A percentile compares a stretch with the other conserved stretches of the same genome.
phyloP scores from a whole-genome alignment of 2,329 filamentous ascomycete genomes.

The Monosporascus sp. region DNA sequence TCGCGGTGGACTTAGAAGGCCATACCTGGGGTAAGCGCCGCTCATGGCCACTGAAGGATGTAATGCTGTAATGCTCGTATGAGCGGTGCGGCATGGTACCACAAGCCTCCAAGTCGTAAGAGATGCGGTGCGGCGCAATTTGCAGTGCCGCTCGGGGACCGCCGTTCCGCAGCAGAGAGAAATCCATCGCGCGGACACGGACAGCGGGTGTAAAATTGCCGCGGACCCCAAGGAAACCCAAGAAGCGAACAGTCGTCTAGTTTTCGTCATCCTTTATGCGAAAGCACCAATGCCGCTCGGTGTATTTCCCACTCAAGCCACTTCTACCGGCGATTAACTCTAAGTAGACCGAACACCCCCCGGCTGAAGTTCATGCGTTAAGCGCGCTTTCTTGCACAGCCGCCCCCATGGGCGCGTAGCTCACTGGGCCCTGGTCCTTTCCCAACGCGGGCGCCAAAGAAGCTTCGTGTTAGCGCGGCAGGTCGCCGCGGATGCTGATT shows the following conservation, averaged over 20 bases:
- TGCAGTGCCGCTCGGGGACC: not conserved
- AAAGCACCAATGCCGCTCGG: too few relatives aligned
- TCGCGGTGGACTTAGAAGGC: too few relatives aligned
- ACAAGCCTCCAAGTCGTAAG: not conserved
- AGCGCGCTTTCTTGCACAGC: conserved; percentile 9
- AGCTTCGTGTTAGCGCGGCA: not conserved
- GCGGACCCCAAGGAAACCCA: not conserved
- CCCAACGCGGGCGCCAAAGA: not conserved
- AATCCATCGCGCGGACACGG: not conserved
- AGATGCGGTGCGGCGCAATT: not conserved
- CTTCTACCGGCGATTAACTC: not conserved
- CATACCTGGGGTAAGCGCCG: too few relatives aligned
- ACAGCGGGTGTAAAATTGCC: not conserved
- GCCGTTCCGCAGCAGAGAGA: not conserved
- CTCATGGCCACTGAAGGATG: too few relatives aligned
- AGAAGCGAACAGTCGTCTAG: not conserved
- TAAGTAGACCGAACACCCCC: not conserved
- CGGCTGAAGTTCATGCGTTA: not conserved
- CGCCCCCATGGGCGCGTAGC: conserved; percentile 11
- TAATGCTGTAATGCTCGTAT: too few relatives aligned
- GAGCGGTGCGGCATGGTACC: too few relatives aligned
- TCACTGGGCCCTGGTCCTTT: not conserved
- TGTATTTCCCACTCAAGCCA: not conserved
- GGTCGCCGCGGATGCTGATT: not conserved
- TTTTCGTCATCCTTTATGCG: not conserved